A percentile compares a stretch with the other conserved stretches of the same genome.
These are phyloP conservation scores for Pontederia crassipes DNA, from an alignment of 176 grass and related monocot genomes.

Conservation along the genomic window DNA sequence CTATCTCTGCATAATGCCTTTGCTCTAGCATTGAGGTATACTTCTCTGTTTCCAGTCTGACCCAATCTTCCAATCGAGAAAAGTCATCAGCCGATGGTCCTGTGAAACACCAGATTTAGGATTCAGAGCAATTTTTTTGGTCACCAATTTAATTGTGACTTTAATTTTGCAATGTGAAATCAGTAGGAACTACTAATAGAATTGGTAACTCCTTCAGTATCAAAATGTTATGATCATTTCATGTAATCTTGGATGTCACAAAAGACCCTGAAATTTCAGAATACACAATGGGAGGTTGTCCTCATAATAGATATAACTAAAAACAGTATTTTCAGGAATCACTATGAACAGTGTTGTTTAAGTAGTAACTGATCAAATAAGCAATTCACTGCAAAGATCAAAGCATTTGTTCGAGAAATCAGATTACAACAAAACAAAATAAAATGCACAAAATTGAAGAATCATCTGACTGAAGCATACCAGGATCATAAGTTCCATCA, in stretches of 20 bases:
- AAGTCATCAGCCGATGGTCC: constrained; percentile 38
- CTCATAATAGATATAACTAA: no score
- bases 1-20: constrained; percentile 52
- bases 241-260: no score
- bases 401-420: background rate
- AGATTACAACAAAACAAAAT: background rate
- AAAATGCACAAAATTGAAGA: background rate
- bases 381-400: no score
- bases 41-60: constrained; percentile 62
- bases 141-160: background rate
- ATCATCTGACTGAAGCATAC: constrained; percentile 19
- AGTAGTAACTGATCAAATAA: no score
- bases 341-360: no score
- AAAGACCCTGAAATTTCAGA: no score
- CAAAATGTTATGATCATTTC: no score
- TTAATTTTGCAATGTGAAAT: background rate
- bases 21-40: constrained; percentile 48
- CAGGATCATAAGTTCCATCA: constrained; percentile 44
- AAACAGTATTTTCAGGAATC: no score
- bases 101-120: background rate
- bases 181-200: background rate
- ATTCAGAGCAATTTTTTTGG: background rate
- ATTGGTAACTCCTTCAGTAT: background rate
- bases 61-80: constrained; percentile 61
- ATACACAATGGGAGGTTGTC: no score